Evolutionary conservation across 768 basidiomycete species (phyloP), one percentile per base, ranked within the genome.

Genomic region (Rhodotorula sphaerocarpa): DNA sequence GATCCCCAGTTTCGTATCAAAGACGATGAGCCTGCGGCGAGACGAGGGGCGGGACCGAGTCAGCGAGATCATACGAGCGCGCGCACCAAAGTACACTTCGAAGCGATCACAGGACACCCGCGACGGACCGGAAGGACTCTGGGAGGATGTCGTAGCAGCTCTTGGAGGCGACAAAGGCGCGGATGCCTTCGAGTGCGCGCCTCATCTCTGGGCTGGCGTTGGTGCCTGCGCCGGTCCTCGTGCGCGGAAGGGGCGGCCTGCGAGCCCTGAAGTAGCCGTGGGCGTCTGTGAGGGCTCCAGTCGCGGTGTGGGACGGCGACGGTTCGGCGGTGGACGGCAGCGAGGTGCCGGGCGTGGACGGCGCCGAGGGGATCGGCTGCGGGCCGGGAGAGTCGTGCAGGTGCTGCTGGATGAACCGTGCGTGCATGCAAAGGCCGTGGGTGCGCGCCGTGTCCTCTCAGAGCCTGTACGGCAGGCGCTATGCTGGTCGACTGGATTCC

Each of bases 1-100:
- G 56, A 97, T 92, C 73, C 87, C 90, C 71, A 99, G 82, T 75
- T 90, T 87, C 50, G 87, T 91, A 76, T 99, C 95, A 59, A 99
- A 82, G 30, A 97, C 91, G 74, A 99, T 96, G 72, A 97, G 81
- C 71, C 93, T 59, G 52, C 27, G 3, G 11, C 18, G 25, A 7
- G 14, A 12, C 4, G 5, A 6, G 28, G 23, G 14, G 23, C 20
- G 15, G 27, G 44, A 7, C 23, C n/a, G 21, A 25, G 6, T 41
- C 39, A 41, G 39, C 10, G n/a, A 21, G 23, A 25, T n/a, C 23
- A 10, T 27, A 21, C 28, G 31, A 36, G 41, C 23, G 11, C 6
- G 15, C 21, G 61, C 0, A 7, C n/a, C n/a, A n/a, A n/a, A n/a
- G n/a, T n/a, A n/a, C n/a, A n/a, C n/a, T n/a, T n/a, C 36, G 36